A percentile compares a stretch with the other conserved stretches of the same genome.
Evolutionary conservation across 495 filamentous ascomycete species (phyloP).

Genomic region (Choiromyces venosus): DNA sequence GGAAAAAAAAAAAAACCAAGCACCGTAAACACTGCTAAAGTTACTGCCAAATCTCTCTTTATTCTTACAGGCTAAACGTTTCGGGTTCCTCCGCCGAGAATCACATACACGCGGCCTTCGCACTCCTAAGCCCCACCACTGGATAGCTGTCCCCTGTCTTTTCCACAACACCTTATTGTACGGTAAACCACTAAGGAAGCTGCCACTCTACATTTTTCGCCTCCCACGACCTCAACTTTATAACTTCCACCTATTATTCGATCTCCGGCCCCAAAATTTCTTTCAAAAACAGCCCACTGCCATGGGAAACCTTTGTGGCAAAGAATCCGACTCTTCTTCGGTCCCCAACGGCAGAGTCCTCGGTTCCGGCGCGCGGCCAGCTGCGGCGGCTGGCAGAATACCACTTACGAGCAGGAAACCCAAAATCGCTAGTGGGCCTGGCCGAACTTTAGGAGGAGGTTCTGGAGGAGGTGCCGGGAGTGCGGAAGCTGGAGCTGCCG

Average conservation of each 20-base stretch:
- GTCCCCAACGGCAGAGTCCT: slow-evolving; percentile 17
- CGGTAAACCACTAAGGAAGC: neutral
- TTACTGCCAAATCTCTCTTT: neutral
- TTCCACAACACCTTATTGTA: no score
- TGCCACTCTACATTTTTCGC: neutral
- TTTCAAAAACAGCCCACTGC: neutral
- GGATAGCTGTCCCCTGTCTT: neutral
- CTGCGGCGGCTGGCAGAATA: neutral
- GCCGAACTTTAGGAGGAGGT: slow-evolving; percentile 21
- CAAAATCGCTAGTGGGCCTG: slow-evolving; percentile 16
- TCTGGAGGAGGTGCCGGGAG: slow-evolving; percentile 5
- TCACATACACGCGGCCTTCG: neutral
- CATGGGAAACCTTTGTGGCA: slow-evolving; percentile 34
- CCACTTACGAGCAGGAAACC: slow-evolving; percentile 16
- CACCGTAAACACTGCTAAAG: neutral
- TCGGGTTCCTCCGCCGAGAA: neutral
- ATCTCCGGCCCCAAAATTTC: neutral
- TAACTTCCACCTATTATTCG: neutral
- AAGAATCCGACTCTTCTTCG: slow-evolving; percentile 18
- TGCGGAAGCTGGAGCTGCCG: neutral
- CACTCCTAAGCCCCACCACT: neutral
- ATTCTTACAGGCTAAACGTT: neutral
- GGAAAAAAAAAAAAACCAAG: neutral
- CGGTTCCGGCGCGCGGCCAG: slow-evolving; percentile 11
- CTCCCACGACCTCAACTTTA: neutral